A percentile compares a stretch with the other conserved stretches of the same genome.
Conservation (phyloP, 169 alveolate genomes). For the Plasmodium relictum region DNA sequence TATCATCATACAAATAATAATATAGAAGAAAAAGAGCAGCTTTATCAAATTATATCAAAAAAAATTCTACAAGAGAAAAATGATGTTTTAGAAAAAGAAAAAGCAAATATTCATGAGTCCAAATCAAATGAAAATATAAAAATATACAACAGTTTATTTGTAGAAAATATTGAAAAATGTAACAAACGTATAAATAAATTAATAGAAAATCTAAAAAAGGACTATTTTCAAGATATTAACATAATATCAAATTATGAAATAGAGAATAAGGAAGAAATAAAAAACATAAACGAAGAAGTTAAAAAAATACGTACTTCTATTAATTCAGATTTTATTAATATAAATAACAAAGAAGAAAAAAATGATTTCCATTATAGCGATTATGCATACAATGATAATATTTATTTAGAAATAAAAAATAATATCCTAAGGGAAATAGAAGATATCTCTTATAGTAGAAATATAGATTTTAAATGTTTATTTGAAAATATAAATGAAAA, state of each 20-base stretch:
- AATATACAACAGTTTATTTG: not conserved
- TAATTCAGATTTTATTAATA: not conserved
- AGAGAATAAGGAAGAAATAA: not conserved
- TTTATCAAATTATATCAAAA: conserved; percentile 5
- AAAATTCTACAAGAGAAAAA: conserved; percentile 23
- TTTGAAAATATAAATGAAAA: conserved; percentile 41
- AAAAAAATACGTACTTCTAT: conserved; percentile 12
- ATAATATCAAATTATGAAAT: not conserved
- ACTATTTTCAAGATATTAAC: not conserved
- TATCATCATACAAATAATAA: not conserved
- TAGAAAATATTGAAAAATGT: conserved; percentile 20
- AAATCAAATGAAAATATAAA: conserved; percentile 10
- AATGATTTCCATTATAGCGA: not conserved
- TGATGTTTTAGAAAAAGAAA: not conserved
- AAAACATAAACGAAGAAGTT: conserved; percentile 2
- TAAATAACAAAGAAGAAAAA: not conserved
- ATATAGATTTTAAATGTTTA: conserved; percentile 42
- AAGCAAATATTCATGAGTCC: not conserved
- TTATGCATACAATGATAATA: not conserved
- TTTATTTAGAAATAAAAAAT: conserved; percentile 2
- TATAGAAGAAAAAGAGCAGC: conserved; percentile 11
- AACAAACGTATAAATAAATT: not conserved
- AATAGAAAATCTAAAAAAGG: not conserved
- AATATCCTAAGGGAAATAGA: conserved; percentile 26
- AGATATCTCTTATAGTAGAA: not conserved